These are phyloP conservation scores for Davidsoniella neocaledoniae DNA, from an alignment of 2,329 filamentous ascomycete genomes.

Conservation along the genomic window DNA sequence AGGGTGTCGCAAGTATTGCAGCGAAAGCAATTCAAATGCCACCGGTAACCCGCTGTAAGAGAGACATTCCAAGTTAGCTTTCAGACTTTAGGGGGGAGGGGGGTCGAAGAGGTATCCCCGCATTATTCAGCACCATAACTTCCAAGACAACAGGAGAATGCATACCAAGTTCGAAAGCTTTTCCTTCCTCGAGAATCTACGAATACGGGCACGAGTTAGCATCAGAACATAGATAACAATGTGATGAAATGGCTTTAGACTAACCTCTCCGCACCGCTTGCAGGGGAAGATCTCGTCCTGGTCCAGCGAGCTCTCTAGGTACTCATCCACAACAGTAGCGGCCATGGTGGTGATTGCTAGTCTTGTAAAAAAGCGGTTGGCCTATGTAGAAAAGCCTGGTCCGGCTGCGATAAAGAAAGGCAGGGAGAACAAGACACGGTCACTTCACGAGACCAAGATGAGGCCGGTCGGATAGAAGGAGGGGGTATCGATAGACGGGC, in stretches of 20 bases:
- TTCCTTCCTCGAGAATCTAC: conserved; percentile 94
- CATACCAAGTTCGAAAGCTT: conserved; percentile 90
- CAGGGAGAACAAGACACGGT: background rate
- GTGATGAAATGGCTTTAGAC: conserved; percentile 16
- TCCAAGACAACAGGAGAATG: conserved; percentile 14
- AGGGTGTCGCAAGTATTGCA: conserved; percentile 91
- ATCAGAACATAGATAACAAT: background rate
- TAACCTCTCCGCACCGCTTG: conserved; percentile 84
- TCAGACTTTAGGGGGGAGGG: background rate
- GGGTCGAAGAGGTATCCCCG: conserved; percentile 7
- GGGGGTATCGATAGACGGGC: background rate
- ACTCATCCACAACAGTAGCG: conserved; percentile 37
- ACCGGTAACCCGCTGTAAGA: conserved; percentile 68
- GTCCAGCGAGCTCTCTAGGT: conserved; percentile 50
- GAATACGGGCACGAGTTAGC: conserved; percentile 12
- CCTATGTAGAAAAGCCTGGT: background rate
- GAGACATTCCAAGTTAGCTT: background rate
- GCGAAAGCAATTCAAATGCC: conserved; percentile 98
- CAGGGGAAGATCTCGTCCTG: conserved; percentile 74
- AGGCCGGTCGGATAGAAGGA: no score
- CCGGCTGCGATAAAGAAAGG: background rate
- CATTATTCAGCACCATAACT: background rate
- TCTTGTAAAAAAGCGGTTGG: background rate
- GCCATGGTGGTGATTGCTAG: conserved; percentile 22
- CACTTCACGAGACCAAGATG: no score